Evolutionary conservation across 495 filamentous ascomycete species (phyloP), one percentile per base, ranked within the genome.

Genomic region (Letharia lupina): DNA sequence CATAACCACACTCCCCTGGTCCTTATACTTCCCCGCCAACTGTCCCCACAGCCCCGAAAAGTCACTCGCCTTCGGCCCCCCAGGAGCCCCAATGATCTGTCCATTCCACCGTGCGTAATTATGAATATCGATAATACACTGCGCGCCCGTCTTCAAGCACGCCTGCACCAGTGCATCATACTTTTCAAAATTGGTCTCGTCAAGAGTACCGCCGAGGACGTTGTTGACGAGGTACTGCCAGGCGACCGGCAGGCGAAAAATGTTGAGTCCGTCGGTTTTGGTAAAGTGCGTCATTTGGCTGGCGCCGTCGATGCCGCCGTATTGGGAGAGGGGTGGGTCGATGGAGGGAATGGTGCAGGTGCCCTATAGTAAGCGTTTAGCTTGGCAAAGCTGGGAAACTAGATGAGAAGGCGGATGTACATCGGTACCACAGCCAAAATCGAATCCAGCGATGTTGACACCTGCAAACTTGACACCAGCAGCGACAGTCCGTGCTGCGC

Each of bases 21-120:
- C 60, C 28, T 75, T 78, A 67, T 86, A 87, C 61, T 83, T 81
- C 15, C 71, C 77, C 5, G 85, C 86, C 12, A 88, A 69, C 70
- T 84, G 79, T 7, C 68, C 71, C 86, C 86, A 88, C 12, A 87
- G 70, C 64, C 73, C 72, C 8, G 78, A 77, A 62, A 87, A 83
- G n/a, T 86, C 76, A 28, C 75, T 79, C 69, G 86, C 79, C 10
- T 78, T 80, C 3, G 84, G 71, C 13, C 71, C 69, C 6, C 69
- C 71, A 47, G 65, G 42, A 35, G 50, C 42, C 1, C 85, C 85
- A 69, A 87, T 81, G 67, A 86, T 82, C 28, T 72, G 68, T 13
- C 81, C 83, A 68, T 87, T 80, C 81, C 81, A 86, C 60, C 84
- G 77, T 0, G 83, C 84, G 73, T 83, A 85, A 73, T 84, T 85